A percentile compares a stretch with the other conserved stretches of the same genome.
phyloP scores from a whole-genome alignment of 2,329 filamentous ascomycete species.

The Stagonosporopsis rhizophila region DNA sequence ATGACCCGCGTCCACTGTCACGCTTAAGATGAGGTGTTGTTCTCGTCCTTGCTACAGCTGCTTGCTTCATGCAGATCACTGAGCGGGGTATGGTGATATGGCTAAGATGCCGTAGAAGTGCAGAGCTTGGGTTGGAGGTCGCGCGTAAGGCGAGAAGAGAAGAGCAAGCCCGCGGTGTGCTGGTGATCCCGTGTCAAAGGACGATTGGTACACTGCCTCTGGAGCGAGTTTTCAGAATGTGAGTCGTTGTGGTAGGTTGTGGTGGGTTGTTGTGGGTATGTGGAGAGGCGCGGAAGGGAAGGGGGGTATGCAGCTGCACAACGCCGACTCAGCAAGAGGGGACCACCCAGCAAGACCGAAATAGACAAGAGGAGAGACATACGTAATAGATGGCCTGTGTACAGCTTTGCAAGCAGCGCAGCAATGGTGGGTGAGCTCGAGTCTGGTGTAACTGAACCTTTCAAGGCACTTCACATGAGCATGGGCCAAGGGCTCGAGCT shows the following conservation, averaged over 20 bases:
- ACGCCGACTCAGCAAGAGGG: not conserved
- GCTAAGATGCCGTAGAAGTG: not conserved
- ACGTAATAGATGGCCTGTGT: not conserved
- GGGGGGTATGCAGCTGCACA: not conserved
- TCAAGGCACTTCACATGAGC: not conserved
- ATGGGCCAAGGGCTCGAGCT: not conserved
- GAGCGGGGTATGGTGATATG: not conserved
- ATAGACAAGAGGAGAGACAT: no score
- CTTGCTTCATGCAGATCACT: not conserved
- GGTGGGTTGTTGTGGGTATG: not conserved
- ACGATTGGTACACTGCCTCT: not conserved
- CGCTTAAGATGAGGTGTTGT: not conserved
- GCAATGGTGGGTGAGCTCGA: no score
- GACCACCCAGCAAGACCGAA: not conserved
- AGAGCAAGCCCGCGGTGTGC: not conserved
- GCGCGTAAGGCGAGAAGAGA: not conserved
- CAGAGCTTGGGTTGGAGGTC: not conserved
- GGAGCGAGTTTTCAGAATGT: not conserved
- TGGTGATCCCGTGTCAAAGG: not conserved
- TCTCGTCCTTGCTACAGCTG: not conserved
- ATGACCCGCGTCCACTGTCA: not conserved
- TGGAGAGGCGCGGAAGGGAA: not conserved
- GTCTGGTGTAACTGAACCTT: not conserved
- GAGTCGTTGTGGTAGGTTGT: not conserved
- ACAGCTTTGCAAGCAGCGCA: not conserved